Evolutionary conservation across 1,284 basidiomycete species (phyloP).

Genomic region (Apiotrichum porosum): DNA sequence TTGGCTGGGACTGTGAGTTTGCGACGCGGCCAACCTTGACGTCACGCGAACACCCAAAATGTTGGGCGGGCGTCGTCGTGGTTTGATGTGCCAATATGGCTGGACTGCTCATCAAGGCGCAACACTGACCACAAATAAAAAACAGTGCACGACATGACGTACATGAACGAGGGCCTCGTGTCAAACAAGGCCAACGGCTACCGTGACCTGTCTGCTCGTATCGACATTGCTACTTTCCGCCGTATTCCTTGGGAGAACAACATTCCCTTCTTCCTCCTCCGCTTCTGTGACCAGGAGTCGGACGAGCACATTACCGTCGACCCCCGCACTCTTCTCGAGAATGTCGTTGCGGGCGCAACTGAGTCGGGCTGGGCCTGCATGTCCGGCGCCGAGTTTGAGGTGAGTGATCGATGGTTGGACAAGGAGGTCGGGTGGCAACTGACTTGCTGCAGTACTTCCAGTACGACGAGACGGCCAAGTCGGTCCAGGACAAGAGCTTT

Average conservation of each 20-base stretch:
- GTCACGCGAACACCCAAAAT: no score
- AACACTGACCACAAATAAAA: no score
- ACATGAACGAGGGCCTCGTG: slow-evolving; percentile 77
- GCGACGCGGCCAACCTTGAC: not conserved
- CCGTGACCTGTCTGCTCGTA: slow-evolving; percentile 73
- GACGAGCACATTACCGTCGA: slow-evolving; percentile 71
- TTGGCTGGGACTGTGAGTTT: slow-evolving; percentile 48
- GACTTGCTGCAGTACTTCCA: slow-evolving; percentile 72
- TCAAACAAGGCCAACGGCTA: slow-evolving; percentile 90
- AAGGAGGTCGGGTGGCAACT: no score
- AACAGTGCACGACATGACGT: slow-evolving; percentile 66
- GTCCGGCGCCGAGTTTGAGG: slow-evolving; percentile 88
- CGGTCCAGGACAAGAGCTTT: slow-evolving; percentile 72
- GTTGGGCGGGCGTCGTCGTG: no score
- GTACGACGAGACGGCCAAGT: slow-evolving; percentile 80
- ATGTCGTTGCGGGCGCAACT: slow-evolving; percentile 52
- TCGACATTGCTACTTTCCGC: slow-evolving; percentile 79
- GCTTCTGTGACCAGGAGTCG: slow-evolving; percentile 80
- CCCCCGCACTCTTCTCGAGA: slow-evolving; percentile 73
- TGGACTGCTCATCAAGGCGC: no score
- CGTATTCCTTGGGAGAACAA: slow-evolving; percentile 89
- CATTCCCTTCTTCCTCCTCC: slow-evolving; percentile 86
- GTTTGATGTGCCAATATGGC: no score
- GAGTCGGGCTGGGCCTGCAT: slow-evolving; percentile 59
- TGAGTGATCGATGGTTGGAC: slow-evolving; percentile 40